Percentiles rank a stretch among this genome's conserved stretches.
Evolutionary conservation across 345 rosid species (phyloP).

Genomic region (Eutrema japonicum): DNA sequence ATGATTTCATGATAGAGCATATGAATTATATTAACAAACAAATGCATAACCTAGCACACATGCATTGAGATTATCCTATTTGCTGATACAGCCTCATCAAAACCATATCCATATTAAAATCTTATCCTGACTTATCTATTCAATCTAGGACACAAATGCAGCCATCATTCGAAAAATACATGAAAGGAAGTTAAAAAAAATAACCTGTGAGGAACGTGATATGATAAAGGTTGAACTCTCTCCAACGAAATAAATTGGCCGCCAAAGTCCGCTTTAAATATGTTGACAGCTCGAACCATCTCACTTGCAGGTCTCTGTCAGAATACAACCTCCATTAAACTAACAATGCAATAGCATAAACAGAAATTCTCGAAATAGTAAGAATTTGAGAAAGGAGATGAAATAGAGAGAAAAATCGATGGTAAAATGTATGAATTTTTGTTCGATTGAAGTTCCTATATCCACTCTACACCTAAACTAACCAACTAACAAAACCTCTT

Average conservation of each 20-base stretch:
- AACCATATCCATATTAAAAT: not conserved
- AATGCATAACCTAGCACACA: not conserved
- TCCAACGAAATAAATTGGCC: slow-evolving; percentile 87
- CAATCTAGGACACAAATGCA: not conserved
- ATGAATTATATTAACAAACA: not conserved
- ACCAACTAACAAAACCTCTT: slow-evolving; percentile 21
- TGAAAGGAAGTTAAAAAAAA: not conserved
- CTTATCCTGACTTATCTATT: not conserved
- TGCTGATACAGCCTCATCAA: slow-evolving; percentile 12
- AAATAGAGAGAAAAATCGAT: not conserved
- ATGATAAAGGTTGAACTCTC: slow-evolving; percentile 92
- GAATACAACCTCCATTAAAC: slow-evolving; percentile 7
- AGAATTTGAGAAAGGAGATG: too few species aligned
- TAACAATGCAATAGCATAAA: slow-evolving; percentile 2
- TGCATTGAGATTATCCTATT: not conserved
- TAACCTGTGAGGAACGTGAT: slow-evolving; percentile 94
- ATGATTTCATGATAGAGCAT: too few species aligned
- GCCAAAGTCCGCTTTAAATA: slow-evolving; percentile 93
- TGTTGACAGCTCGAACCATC: slow-evolving; percentile 89
- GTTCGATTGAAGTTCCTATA: not conserved
- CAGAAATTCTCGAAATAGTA: not conserved
- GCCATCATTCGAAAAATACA: not conserved
- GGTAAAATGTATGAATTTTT: not conserved
- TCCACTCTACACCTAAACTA: too few species aligned
- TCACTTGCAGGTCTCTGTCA: slow-evolving; percentile 82